Evolutionary conservation across 2,329 filamentous ascomycete genomes (phyloP).

Genomic region (Alternaria burnsii): DNA sequence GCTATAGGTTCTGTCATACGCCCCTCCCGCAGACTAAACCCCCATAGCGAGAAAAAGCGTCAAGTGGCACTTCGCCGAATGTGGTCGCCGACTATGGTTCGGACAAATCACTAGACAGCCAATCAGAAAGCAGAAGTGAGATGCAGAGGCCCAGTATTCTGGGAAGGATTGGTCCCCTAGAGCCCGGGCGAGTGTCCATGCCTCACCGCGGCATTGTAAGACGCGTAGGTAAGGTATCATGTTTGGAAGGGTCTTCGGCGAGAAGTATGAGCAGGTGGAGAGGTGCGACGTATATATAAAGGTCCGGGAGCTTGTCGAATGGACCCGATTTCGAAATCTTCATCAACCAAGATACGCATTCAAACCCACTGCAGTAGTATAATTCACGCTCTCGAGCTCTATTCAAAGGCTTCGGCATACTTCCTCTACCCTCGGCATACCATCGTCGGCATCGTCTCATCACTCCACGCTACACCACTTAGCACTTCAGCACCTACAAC

Average conservation of each 20-base stretch:
- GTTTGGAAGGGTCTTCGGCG: not conserved
- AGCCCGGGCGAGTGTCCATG: not conserved
- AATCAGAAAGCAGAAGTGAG: conserved; percentile 4
- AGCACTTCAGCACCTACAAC: not conserved
- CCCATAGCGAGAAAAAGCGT: conserved; percentile 6
- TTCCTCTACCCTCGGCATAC: not conserved
- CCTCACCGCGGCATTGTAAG: not conserved
- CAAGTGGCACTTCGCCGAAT: conserved; percentile 20
- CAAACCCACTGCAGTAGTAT: not conserved
- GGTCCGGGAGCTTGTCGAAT: not conserved
- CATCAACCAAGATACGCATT: not conserved
- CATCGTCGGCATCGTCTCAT: not conserved
- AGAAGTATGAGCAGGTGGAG: not conserved
- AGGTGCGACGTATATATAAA: conserved; percentile 6
- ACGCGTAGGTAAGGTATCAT: not conserved
- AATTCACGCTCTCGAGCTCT: not conserved
- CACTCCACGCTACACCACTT: not conserved
- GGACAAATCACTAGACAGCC: conserved; percentile 12
- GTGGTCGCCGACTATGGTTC: conserved; percentile 30
- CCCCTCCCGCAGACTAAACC: conserved; percentile 18
- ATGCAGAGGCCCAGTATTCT: not conserved
- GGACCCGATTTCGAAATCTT: not conserved
- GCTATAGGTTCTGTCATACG: conserved; percentile 19
- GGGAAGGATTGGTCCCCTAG: not conserved
- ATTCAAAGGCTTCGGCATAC: not conserved